Base-by-base conservation (phyloP, 768 basidiomycete genomes). In the Boletellus ananas region DNA sequence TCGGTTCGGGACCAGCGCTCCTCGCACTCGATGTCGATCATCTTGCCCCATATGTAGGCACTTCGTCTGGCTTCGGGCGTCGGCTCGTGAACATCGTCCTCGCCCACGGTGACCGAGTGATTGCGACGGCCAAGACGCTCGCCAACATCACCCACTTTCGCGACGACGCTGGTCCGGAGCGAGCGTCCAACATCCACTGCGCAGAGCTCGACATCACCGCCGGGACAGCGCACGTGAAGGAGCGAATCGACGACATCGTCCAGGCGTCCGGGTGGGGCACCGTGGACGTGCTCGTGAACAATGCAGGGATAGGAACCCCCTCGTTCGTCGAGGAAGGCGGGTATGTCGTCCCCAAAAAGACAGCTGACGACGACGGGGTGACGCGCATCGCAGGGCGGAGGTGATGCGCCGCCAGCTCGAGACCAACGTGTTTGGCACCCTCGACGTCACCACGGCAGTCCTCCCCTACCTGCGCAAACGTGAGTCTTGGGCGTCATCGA, bases 271-370 rank as follows among this genome's bases (percentile, higher is more conserved):
- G 53, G 1, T 84, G 80, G 76, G 80, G 79, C 4, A 65, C 69
- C 10, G 74, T 85, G 50, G 81, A 84, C 54, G 76, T 85, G 1
- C 58, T 85, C 25, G 80, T 85, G 33, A 85, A 85, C 51, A 85
- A 85, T 54, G 84, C 83, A 21, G 84, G 80, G 58, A 50, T 61
- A 47, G 74, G 77, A 0, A 46, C 69, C 34, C 71, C 73, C 3
- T 71, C 72, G 10, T 54, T 83, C 2, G 37, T 80, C 11, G 84
- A 85, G 64, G 84, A 85, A 64, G 75, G 72, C 56, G 78, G 81
- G 80, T 83, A 55, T 40, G 75, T 66, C 47, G 36, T 38, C 21
- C 25, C 29, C 9, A 25, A 13, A 36, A 23, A 18, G 4, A 16
- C 16, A 44, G 39, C 12, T 3, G 29, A 29, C 14, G 43, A 18